A percentile compares a stretch with the other conserved stretches of the same genome.
Conservation (phyloP, 441 rosid species). For the Hypseocharis bilobata region DNA sequence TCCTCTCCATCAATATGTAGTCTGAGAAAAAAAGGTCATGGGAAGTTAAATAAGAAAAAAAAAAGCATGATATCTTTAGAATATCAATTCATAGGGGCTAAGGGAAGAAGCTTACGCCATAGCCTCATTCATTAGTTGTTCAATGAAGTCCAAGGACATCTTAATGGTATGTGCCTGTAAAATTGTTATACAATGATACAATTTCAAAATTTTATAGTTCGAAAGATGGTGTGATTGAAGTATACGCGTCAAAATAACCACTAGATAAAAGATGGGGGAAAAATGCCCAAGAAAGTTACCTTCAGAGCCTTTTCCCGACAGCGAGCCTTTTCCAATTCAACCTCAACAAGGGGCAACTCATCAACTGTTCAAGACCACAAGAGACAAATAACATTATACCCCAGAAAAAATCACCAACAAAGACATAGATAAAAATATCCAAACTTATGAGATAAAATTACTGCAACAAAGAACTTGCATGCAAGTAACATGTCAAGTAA, state of each 20-base stretch:
- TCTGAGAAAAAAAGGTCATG: conserved; percentile 33
- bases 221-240: too few relatives aligned
- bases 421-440: conserved; percentile 5
- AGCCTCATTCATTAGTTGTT: conserved; percentile 58
- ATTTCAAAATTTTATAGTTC: too few relatives aligned
- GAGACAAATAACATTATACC: conserved; percentile 10
- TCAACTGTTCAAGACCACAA: conserved; percentile 41
- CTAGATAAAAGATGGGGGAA: not conserved
- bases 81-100: conserved; percentile 4
- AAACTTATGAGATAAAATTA: conserved; percentile 6
- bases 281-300: conserved; percentile 33
- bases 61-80: conserved; percentile 7
- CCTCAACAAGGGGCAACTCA: conserved; percentile 54
- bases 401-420: conserved; percentile 17
- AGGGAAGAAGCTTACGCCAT: conserved; percentile 37
- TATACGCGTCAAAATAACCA: conserved; percentile 4
- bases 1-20: conserved; percentile 59
- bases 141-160: conserved; percentile 47
- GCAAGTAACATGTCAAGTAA: conserved; percentile 11
- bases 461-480: too few relatives aligned
- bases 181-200: too few relatives aligned
- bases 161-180: conserved; percentile 51
- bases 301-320: conserved; percentile 66
- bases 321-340: conserved; percentile 73
- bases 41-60: conserved; percentile 10